These are phyloP conservation scores for Apiospora phragmitis DNA, from an alignment of 2,329 filamentous ascomycete genomes.

Conservation along the genomic window DNA sequence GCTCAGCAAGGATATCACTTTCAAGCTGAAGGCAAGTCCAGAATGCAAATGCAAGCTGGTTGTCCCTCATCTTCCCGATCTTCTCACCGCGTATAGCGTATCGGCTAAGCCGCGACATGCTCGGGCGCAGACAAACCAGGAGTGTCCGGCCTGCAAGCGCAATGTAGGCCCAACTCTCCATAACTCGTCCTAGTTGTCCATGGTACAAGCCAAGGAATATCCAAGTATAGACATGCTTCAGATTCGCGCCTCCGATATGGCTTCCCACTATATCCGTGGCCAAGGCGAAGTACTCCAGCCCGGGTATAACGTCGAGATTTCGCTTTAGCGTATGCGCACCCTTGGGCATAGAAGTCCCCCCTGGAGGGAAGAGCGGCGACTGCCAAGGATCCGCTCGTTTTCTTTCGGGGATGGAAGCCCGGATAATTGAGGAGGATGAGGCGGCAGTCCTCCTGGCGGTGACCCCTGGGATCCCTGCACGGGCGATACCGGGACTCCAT, in stretches of 20 bases:
- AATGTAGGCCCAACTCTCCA: slow-evolving; percentile 76
- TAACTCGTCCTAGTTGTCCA: slow-evolving; percentile 80
- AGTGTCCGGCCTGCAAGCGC: slow-evolving; percentile 56
- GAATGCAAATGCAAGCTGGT: slow-evolving; percentile 74
- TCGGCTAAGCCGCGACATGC: slow-evolving; percentile 48
- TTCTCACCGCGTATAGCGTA: slow-evolving; percentile 36
- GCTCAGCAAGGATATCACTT: slow-evolving; percentile 90
- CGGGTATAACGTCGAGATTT: slow-evolving; percentile 85
- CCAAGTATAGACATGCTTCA: slow-evolving; percentile 82
- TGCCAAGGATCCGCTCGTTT: slow-evolving; percentile 44
- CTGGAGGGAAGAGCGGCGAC: slow-evolving; percentile 55
- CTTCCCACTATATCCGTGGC: slow-evolving; percentile 85
- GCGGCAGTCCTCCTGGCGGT: slow-evolving; percentile 46
- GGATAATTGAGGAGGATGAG: slow-evolving; percentile 50
- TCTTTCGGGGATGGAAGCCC: slow-evolving; percentile 55
- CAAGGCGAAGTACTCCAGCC: slow-evolving; percentile 84
- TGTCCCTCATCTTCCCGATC: slow-evolving; percentile 50
- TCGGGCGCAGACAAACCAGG: slow-evolving; percentile 74
- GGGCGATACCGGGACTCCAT: slow-evolving; percentile 53
- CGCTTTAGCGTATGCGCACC: slow-evolving; percentile 36
- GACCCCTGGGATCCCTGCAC: slow-evolving; percentile 46
- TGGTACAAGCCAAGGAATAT: slow-evolving; percentile 87
- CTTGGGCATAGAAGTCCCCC: slow-evolving; percentile 32
- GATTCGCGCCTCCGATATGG: slow-evolving; percentile 73
- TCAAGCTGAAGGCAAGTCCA: slow-evolving; percentile 95